Conservation (phyloP, 2,329 filamentous ascomycete genomes). For the Beauveria bassiana region DNA sequence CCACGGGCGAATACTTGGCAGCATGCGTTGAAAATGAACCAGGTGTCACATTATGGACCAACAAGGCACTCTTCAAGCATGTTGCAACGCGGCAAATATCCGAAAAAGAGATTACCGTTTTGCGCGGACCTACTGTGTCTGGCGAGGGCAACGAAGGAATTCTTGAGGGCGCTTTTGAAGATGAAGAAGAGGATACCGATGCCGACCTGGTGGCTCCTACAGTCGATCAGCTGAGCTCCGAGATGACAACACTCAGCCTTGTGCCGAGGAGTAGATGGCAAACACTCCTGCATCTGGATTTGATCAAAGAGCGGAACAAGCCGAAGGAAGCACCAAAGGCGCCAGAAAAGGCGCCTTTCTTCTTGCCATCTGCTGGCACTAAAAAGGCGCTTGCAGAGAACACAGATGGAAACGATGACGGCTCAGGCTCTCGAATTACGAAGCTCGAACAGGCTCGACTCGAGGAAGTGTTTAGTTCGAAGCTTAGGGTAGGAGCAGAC, state of each 20-base stretch:
- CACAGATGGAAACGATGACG: conserved; percentile 33
- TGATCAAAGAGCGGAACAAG: conserved; percentile 90
- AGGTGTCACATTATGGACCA: conserved; percentile 94
- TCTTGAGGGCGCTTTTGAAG: conserved; percentile 68
- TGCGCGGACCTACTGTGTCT: conserved; percentile 65
- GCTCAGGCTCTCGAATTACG: conserved; percentile 55
- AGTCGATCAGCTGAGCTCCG: conserved; percentile 70
- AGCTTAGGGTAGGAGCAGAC: conserved; percentile 44
- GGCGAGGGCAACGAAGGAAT: conserved; percentile 73
- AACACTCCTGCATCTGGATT: conserved; percentile 82
- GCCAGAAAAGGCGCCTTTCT: conserved; percentile 93
- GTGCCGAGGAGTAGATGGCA: conserved; percentile 92
- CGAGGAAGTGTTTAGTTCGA: conserved; percentile 51
- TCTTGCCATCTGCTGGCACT: conserved; percentile 62
- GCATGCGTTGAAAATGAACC: conserved; percentile 75
- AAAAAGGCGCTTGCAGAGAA: conserved; percentile 31
- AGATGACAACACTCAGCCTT: conserved; percentile 81
- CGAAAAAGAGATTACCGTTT: conserved; percentile 61
- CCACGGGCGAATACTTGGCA: conserved; percentile 88
- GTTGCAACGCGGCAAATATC: conserved; percentile 79
- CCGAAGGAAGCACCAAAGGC: conserved; percentile 85
- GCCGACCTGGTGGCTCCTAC: conserved; percentile 46
- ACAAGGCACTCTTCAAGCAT: conserved; percentile 83
- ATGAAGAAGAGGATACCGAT: conserved; percentile 42
- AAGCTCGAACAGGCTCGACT: conserved; percentile 53